Evolutionary conservation across 139 green algal species (phyloP).

Genomic region (Diplosphaera chodatii): DNA sequence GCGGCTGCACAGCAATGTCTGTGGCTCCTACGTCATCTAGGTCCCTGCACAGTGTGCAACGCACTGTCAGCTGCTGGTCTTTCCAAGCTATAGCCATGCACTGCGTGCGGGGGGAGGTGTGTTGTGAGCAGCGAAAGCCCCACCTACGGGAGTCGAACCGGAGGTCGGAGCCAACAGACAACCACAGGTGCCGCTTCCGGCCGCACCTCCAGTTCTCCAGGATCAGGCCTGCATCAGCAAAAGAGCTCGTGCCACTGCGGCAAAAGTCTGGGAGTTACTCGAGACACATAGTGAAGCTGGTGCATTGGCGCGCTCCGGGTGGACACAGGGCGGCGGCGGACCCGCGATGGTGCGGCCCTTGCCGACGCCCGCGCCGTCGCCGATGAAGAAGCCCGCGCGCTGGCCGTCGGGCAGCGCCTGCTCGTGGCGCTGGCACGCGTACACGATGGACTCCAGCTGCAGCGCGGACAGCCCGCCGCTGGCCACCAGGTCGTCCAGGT

Average conservation of each 20-base stretch:
- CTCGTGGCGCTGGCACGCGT: conserved; percentile 35
- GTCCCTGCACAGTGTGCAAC: conserved; percentile 7
- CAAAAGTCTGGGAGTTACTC: too few relatives aligned
- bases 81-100: too few relatives aligned
- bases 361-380: conserved; percentile 48
- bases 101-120: too few relatives aligned
- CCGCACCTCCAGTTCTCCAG: conserved; percentile 32
- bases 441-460: conserved; percentile 40
- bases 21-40: conserved; percentile 25
- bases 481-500: conserved; percentile 24
- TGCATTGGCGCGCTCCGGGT: too few relatives aligned
- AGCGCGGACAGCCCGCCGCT: conserved; percentile 18
- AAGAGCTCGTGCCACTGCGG: too few relatives aligned
- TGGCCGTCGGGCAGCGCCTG: conserved; percentile 28
- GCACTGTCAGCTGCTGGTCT: too few relatives aligned
- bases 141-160: conserved; percentile 17
- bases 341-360: conserved; percentile 33
- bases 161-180: conserved; percentile 29
- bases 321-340: neutral
- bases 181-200: conserved; percentile 29
- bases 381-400: conserved; percentile 52
- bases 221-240: conserved; percentile 34
- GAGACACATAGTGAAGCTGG: too few relatives aligned
- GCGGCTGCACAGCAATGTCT: conserved; percentile 17
- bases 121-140: too few relatives aligned